Evolutionary conservation across 305 asterid species (phyloP), one percentile per base, ranked within the genome.

Genomic region (Solanum hybrid): DNA sequence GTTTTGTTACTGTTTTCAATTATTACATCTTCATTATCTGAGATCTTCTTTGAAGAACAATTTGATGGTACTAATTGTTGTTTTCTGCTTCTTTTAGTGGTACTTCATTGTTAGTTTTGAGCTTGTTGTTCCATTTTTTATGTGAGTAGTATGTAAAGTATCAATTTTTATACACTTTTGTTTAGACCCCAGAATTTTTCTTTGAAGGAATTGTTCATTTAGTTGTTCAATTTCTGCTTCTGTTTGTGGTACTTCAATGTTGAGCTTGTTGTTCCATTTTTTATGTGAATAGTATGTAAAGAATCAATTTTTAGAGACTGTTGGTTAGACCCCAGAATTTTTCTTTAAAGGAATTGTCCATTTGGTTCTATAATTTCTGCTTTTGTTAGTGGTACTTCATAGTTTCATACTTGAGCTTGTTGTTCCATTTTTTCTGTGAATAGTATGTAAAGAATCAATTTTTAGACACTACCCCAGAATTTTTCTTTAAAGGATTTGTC

Each of bases 1-100:
- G 22, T 78, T 17, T 71, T 93, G 13, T 26, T 89, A 2, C 14
- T 90, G 14, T 15, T 90, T 85, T 92, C 94, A 27, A 89, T 93
- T 4, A 27, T 92, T 56, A 76, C 81, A 92, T 89, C 91, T 38
- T 90, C 96, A 24, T 71, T 90, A 14, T 94, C 98, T 40, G 99
- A 96, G 87, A 93, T 97, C 92, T 91, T 95, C 56, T 97, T 97
- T 40, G 99, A 96, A 91, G 99, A 96, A 94, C 95, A 96, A 2
- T 97, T 97, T 90, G 98, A 96, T 2, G 99, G 98, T 95, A 88
- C 78, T 87, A 29, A 87, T 76, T 24, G 19, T 35, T 56, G 75
- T 87, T 66, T 69, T 60, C 19, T 56, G 42, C 24, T 11, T 76
- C 27, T 66, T 60, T 19, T 45, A 71, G 15, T 56, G 26, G 15